Conservation (phyloP, 1,139 yeast species). For the Zygosaccharomyces pseudobailii region DNA sequence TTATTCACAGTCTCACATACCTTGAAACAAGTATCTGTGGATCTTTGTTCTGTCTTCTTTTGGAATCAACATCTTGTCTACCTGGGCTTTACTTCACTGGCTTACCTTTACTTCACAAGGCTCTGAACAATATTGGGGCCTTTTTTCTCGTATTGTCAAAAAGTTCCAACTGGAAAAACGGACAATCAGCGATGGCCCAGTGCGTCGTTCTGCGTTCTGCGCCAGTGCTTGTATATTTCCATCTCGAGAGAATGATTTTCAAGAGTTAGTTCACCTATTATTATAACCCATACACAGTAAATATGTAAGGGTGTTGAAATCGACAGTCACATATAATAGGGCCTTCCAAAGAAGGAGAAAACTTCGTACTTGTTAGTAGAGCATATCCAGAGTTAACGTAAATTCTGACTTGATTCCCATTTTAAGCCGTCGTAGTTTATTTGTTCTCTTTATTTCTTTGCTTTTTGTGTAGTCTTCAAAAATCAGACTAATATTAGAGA, state of each 20-base stretch:
- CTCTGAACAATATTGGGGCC: conserved; percentile 3
- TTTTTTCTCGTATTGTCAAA: background rate
- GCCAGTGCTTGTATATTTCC: background rate
- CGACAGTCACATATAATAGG: background rate
- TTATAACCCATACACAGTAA: background rate
- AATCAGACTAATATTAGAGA: no score
- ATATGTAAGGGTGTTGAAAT: background rate
- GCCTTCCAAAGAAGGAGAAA: no score
- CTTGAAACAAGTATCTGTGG: conserved; percentile 98
- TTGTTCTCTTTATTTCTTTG: no score
- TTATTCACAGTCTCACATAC: conserved; percentile 48
- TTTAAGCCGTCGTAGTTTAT: no score
- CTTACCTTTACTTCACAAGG: conserved; percentile 7
- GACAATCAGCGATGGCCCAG: conserved; percentile 1
- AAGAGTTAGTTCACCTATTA: no score
- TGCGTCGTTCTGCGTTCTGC: background rate
- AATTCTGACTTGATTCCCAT: no score
- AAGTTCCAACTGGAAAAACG: conserved; percentile 3
- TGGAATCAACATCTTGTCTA: conserved; percentile 90
- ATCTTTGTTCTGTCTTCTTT: conserved; percentile 99
- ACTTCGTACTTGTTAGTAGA: no score
- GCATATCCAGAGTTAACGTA: no score
- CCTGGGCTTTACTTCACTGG: conserved; percentile 20
- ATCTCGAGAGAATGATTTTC: no score
- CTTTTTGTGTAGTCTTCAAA: no score